Evolutionary conservation across 2,329 filamentous ascomycete genomes (phyloP).

Genomic region (Scedosporium apiospermum): DNA sequence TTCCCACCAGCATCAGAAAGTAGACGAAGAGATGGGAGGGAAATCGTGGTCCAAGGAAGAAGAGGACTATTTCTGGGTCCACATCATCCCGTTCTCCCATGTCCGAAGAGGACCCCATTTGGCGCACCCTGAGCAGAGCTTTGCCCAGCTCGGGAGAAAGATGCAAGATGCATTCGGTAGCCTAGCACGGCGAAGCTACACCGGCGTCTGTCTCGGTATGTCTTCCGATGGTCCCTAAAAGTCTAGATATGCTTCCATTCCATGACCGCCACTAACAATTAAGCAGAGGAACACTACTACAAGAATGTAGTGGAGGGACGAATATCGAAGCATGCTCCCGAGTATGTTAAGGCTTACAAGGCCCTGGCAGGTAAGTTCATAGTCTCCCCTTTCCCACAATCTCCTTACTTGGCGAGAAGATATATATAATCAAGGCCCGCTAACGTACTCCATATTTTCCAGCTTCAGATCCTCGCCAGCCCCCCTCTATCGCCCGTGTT

Average conservation of each 20-base stretch:
- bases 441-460: too few relatives aligned
- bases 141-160: conserved; percentile 25
- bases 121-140: conserved; percentile 19
- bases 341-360: conserved; percentile 9
- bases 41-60: conserved; percentile 39
- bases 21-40: conserved; percentile 32
- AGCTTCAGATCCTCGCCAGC: neutral
- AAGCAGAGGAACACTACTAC: conserved; percentile 1
- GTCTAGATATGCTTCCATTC: neutral
- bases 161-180: conserved; percentile 28
- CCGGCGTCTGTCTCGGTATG: conserved; percentile 29
- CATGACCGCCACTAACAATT: neutral
- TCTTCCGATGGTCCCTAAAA: neutral
- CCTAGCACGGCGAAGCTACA: conserved; percentile 28
- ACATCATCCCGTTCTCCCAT: conserved; percentile 25
- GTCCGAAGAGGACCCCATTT: conserved; percentile 18
- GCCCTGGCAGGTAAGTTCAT: conserved; percentile 7
- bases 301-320: conserved; percentile 8
- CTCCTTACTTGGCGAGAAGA: neutral
- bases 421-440: neutral
- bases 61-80: conserved; percentile 39
- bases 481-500: neutral
- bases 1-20: neutral
- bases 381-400: neutral
- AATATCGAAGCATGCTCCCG: conserved; percentile 9